These are phyloP conservation scores for Eucalyptus shirleyi DNA, from an alignment of 345 rosid species.

Conservation along the genomic window DNA sequence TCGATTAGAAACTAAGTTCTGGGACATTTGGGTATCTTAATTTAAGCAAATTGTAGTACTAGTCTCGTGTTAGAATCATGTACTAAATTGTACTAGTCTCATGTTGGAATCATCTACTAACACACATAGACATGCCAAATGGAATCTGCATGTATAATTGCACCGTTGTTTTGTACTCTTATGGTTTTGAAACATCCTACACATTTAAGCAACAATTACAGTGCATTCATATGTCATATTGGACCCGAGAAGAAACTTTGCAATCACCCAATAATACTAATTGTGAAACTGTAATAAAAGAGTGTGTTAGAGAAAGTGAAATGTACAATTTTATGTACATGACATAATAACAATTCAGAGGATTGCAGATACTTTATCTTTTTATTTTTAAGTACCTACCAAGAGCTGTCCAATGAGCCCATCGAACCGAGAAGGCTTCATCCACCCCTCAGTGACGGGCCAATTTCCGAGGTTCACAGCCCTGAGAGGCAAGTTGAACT, in stretches of 20 bases:
- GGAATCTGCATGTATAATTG: not conserved
- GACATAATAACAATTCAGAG: not conserved
- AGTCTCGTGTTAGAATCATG: too few relatives aligned
- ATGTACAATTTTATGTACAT: not conserved
- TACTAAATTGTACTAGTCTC: not conserved
- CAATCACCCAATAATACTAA: not conserved
- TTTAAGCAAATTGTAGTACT: not conserved
- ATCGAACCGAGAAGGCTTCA: not conserved
- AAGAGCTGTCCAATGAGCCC: not conserved
- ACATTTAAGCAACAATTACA: not conserved
- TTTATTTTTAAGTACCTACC: not conserved
- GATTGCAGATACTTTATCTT: not conserved
- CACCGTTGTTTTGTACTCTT: not conserved
- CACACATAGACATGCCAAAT: not conserved
- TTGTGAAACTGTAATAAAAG: not conserved
- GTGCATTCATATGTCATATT: not conserved
- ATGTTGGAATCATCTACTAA: not conserved
- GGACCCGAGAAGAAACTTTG: not conserved
- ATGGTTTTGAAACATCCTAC: not conserved
- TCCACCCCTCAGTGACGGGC: slow-evolving; percentile 2
- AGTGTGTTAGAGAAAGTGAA: not conserved
- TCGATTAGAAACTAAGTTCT: not conserved
- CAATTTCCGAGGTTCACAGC: slow-evolving; percentile 8
- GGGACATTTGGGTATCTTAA: not conserved
- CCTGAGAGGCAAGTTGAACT: not conserved